Evolutionary conservation across 768 basidiomycete genomes (phyloP), one percentile per base, ranked within the genome.

Genomic region (Boletales sp.): DNA sequence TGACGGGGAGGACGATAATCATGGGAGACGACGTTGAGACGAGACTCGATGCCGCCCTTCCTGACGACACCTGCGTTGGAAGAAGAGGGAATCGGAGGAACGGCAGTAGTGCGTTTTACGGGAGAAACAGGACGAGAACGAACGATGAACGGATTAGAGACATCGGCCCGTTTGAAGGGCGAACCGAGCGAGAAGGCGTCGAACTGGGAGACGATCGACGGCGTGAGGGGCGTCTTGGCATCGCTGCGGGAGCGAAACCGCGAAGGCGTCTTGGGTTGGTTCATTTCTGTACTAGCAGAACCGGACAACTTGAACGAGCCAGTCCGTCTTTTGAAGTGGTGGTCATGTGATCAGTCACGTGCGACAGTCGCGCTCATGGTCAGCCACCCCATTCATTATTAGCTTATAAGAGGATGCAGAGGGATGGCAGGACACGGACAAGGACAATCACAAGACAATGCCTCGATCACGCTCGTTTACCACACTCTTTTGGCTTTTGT

Each of bases 1-100:
- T 74, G 65, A 55, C 79, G 60, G 17, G 69, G 78, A n/a, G 87
- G 86, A 13, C 85, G 76, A 56, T 90, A 90, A 65, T 91, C 89
- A 41, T 78, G 73, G 1, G 85, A 85, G 48, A 91, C 80, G 18
- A 90, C 86, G 41, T 91, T 83, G 14, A 90, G 71, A 49, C 86
- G 75, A 54, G 83, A 84, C 63, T 92, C 89, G 11, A 90, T 67
- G 8, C 87, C 87, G 37, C 89, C 89, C 53, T 81, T 86, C 34
- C 87, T 72, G 56, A 91, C 84, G 15, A 92, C 79, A 7, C 89
- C 80, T 0, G 85, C 83, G 59, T 88, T 87, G 3, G 81, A 74
- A 13, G 41, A 41, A 7, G 41, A 30, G 12, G 44, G 19, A 33
- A 21, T 44, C 15, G 44, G 33, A 15, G 34, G 44, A 4, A 74